Conservation (phyloP, 1,284 basidiomycete species). For the Ustilago xerochloae region DNA sequence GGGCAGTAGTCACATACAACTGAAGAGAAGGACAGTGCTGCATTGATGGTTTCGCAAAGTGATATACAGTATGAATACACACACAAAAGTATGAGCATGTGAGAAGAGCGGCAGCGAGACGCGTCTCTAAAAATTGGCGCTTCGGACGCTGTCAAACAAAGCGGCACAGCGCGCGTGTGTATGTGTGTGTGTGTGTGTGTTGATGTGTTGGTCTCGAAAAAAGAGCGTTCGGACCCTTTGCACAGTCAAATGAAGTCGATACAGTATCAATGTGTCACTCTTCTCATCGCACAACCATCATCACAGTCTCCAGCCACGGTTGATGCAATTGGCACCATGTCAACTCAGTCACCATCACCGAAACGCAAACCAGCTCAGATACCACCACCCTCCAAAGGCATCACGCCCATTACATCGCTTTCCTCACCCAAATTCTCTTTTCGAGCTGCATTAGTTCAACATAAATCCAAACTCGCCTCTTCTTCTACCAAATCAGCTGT, state of each 20-base stretch:
- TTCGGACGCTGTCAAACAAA: neutral
- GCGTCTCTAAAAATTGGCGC: neutral
- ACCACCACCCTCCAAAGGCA: constrained; percentile 1
- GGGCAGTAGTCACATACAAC: too few species aligned
- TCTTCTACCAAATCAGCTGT: neutral
- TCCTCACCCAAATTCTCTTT: constrained; percentile 46
- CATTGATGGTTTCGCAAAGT: too few species aligned
- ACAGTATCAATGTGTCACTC: neutral
- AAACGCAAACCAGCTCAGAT: constrained; percentile 23
- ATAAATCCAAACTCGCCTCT: constrained; percentile 25
- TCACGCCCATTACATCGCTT: constrained; percentile 10
- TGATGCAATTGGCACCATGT: constrained; percentile 3
- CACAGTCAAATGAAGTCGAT: constrained; percentile 1
- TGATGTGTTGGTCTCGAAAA: constrained; percentile 33
- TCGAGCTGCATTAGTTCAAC: constrained; percentile 27
- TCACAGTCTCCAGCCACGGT: neutral
- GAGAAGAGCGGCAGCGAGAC: neutral
- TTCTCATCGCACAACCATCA: constrained; percentile 15
- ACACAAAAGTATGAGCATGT: constrained; percentile 1
- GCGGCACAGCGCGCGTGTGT: neutral
- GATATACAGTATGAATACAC: too few species aligned
- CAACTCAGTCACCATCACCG: constrained; percentile 22
- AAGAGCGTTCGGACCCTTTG: neutral
- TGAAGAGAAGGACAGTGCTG: too few species aligned
- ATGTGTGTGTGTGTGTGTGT: constrained; percentile 7